Percentiles rank a stretch among this genome's conserved stretches.
Evolutionary conservation across 2,329 filamentous ascomycete species (phyloP).

Genomic region (Aspergillus phoenicis): DNA sequence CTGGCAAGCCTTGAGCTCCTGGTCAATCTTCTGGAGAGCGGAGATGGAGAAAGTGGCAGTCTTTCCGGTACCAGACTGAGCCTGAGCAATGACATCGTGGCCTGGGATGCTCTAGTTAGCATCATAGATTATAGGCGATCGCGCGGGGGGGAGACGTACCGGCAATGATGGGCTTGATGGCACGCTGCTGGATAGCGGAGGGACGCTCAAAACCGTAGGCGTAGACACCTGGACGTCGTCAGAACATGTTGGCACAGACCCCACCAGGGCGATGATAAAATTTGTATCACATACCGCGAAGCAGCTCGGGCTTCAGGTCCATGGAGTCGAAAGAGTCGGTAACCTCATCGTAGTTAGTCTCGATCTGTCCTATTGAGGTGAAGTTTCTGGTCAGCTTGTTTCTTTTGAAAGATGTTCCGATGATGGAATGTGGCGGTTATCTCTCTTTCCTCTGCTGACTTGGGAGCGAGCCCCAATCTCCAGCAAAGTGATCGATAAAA

Average conservation of each 20-base stretch:
- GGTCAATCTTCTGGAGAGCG: constrained; percentile 97
- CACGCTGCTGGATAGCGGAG: constrained; percentile 99
- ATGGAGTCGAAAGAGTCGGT: constrained; percentile 99
- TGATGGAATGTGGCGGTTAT: constrained; percentile 18
- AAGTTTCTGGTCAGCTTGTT: constrained; percentile 17
- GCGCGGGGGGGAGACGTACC: constrained; percentile 58
- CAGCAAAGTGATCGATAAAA: constrained; percentile 4
- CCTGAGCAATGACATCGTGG: constrained; percentile 99
- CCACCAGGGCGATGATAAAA: constrained; percentile 20
- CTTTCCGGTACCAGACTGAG: constrained; percentile 99
- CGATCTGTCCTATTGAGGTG: constrained; percentile 78
- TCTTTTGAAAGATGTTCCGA: neutral
- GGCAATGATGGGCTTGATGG: constrained; percentile 99
- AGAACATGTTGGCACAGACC: constrained; percentile 33
- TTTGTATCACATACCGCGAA: constrained; percentile 70
- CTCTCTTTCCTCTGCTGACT: constrained; percentile 9
- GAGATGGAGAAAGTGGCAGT: constrained; percentile 99
- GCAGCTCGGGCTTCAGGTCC: constrained; percentile 94
- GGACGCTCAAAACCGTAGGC: constrained; percentile 99
- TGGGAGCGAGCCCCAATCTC: constrained; percentile 4
- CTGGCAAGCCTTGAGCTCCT: constrained; percentile 93
- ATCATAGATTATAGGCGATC: neutral
- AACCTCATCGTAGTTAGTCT: constrained; percentile 99
- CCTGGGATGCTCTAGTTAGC: constrained; percentile 54
- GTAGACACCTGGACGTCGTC: constrained; percentile 71